Conservation (phyloP, 257 asterid species). For the Solanum arcanum region DNA sequence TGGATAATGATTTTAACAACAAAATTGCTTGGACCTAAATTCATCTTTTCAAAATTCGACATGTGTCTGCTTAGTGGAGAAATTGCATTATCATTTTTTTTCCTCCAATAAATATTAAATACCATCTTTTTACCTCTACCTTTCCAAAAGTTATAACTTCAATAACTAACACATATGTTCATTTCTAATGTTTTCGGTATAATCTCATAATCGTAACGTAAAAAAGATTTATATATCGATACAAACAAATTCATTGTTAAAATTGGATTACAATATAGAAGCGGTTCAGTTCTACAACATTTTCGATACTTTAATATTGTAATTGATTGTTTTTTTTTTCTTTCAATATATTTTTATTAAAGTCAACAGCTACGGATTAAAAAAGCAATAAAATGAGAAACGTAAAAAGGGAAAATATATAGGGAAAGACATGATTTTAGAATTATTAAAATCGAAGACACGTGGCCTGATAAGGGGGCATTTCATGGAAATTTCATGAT, state of each 20-base stretch:
- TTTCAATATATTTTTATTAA: background rate
- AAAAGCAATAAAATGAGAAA: background rate
- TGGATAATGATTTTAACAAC: background rate
- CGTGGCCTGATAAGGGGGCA: background rate
- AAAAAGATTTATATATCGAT: background rate
- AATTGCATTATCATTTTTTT: background rate
- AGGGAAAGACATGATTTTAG: background rate
- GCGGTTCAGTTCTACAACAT: background rate
- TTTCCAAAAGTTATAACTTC: background rate
- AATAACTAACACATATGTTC: background rate
- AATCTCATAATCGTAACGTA: accelerated
- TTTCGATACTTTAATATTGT: background rate
- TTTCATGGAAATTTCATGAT: background rate
- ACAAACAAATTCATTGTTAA: background rate
- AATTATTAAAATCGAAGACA: background rate
- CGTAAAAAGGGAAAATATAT: background rate
- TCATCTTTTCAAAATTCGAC: background rate
- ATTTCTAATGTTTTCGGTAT: background rate
- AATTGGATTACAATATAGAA: background rate
- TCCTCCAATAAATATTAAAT: background rate
- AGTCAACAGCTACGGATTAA: background rate
- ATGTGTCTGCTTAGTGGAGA: background rate
- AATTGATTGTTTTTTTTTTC: background rate
- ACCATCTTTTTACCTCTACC: background rate
- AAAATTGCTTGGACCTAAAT: background rate